Base-by-base conservation (phyloP, 208 protist genomes). In the Leishmania arabica region DNA sequence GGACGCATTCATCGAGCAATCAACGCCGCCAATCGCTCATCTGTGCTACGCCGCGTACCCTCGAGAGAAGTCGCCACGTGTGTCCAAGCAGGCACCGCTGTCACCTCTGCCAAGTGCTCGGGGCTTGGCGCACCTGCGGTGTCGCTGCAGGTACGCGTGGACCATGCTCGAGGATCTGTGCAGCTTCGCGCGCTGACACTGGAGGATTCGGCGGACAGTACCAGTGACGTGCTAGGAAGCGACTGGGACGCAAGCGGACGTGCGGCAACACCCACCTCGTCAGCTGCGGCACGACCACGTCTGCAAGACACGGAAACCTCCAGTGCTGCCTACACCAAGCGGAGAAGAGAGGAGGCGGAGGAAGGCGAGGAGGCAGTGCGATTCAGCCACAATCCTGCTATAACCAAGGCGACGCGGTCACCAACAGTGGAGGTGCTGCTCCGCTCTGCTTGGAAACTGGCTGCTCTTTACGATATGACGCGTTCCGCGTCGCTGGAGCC, bases 371-470 rank as follows among this genome's bases (percentile, higher is more conserved):
- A 49, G 13, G 1, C 73, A 34, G 9, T 21, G 73, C 31, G 21
- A 60, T 15, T 17, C 13, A 56, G 8, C 40, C 56, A 58, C 79
- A 9, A 17, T 31, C 27, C 7, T 69, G 24, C 49, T 5, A 64
- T 49, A 1, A 49, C 34, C 4, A 37, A 42, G 54, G 2, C 37
- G 49, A 40, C 5, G 8, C 72, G 42, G 75, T 82, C 78, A 15
- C 78, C 79, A 15, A 64, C 49, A 0, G 79, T 87, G 78, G 80
- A 83, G 81, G 80, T 90, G 62, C 79, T 90, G 24, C 70, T 75
- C 17, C 83, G 87, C 49, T 80, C 77, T 5, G 81, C 81, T 45
- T 60, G 65, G n/a, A 90, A 90, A 68, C 69, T 90, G 47, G 87
- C 87, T n/a, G 64, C 60, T 31, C 40, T 86, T 31, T 88, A 86